Conservation (phyloP, 805 yeast species). For the Hanseniaspora pseudoguilliermondii region DNA sequence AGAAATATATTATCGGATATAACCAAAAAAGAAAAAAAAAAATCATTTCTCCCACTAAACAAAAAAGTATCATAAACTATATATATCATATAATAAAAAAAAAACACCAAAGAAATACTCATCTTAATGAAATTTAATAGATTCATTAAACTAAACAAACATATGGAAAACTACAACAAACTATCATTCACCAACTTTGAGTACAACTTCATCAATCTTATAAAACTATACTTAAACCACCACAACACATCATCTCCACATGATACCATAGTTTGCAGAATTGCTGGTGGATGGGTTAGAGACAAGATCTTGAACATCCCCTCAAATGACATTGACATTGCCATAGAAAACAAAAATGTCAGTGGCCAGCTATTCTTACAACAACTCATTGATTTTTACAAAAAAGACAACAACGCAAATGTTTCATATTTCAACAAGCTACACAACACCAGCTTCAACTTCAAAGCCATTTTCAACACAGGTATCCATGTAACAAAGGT, state of each 20-base stretch:
- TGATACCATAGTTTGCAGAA: conserved; percentile 44
- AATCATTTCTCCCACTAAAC: no score
- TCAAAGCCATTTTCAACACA: conserved; percentile 14
- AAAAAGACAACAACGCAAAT: conserved; percentile 17
- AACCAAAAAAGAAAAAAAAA: no score
- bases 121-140: no score
- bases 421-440: background rate
- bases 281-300: conserved; percentile 98
- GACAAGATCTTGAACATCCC: conserved; percentile 75
- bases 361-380: conserved; percentile 80
- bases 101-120: background rate
- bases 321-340: conserved; percentile 84
- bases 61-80: no score
- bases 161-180: background rate
- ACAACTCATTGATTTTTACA: conserved; percentile 14
- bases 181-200: background rate
- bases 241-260: background rate
- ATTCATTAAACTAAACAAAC: background rate
- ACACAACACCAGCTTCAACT: background rate
- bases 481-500: conserved; percentile 70
- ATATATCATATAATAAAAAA: background rate
- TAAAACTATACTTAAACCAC: background rate
- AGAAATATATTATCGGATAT: no score
- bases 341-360: conserved; percentile 49
- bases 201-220: conserved; percentile 18